Conservation (phyloP, 2,329 filamentous ascomycete species). For the Paecilomyces sp. region DNA sequence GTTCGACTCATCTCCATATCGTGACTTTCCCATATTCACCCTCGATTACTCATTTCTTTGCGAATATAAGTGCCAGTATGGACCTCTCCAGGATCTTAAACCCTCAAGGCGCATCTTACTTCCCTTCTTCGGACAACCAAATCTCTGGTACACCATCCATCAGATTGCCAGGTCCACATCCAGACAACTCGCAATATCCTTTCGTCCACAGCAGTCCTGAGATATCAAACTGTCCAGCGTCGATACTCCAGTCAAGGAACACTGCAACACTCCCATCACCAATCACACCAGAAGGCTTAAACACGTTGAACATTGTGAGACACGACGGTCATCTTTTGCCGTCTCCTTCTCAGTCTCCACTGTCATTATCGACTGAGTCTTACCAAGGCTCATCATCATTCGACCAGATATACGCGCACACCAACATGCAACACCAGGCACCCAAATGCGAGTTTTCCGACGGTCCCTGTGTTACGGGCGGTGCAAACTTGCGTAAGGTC, state of each 20-base stretch:
- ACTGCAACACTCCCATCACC: not conserved
- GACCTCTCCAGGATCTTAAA: not conserved
- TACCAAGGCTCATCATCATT: not conserved
- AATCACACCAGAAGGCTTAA: not conserved
- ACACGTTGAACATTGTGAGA: not conserved
- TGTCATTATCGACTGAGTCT: not conserved
- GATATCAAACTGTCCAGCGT: not conserved
- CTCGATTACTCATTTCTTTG: not conserved
- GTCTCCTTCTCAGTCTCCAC: not conserved
- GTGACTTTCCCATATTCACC: not conserved
- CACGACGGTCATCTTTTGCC: not conserved
- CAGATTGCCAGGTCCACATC: not conserved
- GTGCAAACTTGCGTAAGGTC: conserved; percentile 58
- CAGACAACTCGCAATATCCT: not conserved
- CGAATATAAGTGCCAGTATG: not conserved
- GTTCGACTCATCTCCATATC: not conserved
- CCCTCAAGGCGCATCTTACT: not conserved
- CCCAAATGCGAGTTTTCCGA: conserved; percentile 11
- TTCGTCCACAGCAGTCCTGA: not conserved
- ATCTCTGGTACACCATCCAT: not conserved
- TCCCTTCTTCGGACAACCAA: not conserved
- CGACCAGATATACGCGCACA: not conserved
- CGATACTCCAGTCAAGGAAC: not conserved
- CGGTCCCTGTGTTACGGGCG: conserved; percentile 15
- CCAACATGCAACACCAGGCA: not conserved